A percentile compares a stretch with the other conserved stretches of the same genome.
Conservation (phyloP, 2,329 filamentous ascomycete species). For the Bimuria novae-zelandiae region DNA sequence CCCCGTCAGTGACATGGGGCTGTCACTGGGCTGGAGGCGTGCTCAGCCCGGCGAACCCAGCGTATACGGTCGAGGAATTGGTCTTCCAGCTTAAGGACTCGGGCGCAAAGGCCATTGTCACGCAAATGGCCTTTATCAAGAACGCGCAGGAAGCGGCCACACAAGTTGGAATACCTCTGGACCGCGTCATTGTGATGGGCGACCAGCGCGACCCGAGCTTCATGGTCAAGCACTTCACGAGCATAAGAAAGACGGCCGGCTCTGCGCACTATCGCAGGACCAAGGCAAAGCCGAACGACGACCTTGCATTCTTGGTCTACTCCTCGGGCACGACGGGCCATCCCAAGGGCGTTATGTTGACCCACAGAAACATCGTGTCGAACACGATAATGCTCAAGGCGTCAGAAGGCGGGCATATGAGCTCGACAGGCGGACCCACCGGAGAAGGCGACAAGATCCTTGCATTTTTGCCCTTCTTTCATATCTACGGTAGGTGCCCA, state of each 20-base stretch:
- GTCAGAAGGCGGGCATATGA: constrained; percentile 56
- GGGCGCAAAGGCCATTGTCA: constrained; percentile 73
- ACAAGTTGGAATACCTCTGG: constrained; percentile 69
- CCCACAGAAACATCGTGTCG: constrained; percentile 79
- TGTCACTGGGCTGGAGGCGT: constrained; percentile 82
- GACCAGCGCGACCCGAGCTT: constrained; percentile 64
- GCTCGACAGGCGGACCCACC: constrained; percentile 61
- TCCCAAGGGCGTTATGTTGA: constrained; percentile 89
- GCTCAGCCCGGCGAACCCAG: constrained; percentile 84
- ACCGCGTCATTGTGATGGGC: constrained; percentile 77
- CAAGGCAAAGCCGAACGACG: constrained; percentile 68
- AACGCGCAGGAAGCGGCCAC: constrained; percentile 70
- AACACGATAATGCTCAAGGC: constrained; percentile 60
- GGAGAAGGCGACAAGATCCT: constrained; percentile 73
- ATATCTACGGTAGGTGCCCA: constrained; percentile 73
- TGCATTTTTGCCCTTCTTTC: constrained; percentile 85
- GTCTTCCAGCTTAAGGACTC: constrained; percentile 83
- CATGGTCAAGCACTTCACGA: constrained; percentile 72
- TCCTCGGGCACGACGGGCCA: constrained; percentile 88
- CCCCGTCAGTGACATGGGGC: constrained; percentile 76
- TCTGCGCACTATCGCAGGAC: constrained; percentile 63
- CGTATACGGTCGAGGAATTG: constrained; percentile 82
- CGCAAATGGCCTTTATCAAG: constrained; percentile 69
- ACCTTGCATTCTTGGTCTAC: constrained; percentile 85
- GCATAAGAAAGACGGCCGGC: constrained; percentile 67